Conservation (phyloP, 345 rosid species). For the Eutrema yunnanense region DNA sequence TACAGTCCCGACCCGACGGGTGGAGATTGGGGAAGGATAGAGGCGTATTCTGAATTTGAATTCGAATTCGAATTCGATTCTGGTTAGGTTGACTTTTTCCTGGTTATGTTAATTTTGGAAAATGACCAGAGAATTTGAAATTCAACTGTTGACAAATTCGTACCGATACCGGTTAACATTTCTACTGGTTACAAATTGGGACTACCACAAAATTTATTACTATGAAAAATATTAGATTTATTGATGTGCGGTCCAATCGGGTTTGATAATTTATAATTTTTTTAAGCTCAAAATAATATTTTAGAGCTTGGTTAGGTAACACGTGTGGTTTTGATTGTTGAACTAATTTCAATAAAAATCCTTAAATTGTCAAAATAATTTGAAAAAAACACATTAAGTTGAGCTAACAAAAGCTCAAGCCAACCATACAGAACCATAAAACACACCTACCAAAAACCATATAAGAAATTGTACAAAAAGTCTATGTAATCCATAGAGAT, state of each 20-base stretch:
- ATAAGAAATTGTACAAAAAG: too few species aligned
- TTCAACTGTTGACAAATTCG: background rate
- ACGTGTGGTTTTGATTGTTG: conserved; percentile 12
- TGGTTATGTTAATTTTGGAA: background rate
- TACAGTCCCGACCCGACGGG: background rate
- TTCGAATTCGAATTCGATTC: background rate
- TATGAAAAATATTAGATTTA: too few species aligned
- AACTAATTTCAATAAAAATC: background rate
- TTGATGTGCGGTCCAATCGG: too few species aligned
- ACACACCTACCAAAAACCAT: background rate
- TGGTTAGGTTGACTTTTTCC: background rate
- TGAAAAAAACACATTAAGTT: conserved; percentile 5
- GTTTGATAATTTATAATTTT: too few species aligned
- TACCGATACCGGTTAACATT: too few species aligned
- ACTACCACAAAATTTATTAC: too few species aligned
- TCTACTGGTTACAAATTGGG: too few species aligned
- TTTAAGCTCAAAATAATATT: too few species aligned
- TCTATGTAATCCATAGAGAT: background rate
- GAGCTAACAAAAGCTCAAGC: conserved; percentile 15
- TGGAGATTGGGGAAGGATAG: background rate
- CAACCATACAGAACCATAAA: background rate
- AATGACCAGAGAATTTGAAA: background rate
- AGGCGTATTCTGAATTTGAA: conserved; percentile 15
- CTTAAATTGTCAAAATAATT: background rate
- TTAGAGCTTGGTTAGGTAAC: background rate